Base-by-base conservation (phyloP, 2,329 filamentous ascomycete species). In the Stachybotrys chartarum region DNA sequence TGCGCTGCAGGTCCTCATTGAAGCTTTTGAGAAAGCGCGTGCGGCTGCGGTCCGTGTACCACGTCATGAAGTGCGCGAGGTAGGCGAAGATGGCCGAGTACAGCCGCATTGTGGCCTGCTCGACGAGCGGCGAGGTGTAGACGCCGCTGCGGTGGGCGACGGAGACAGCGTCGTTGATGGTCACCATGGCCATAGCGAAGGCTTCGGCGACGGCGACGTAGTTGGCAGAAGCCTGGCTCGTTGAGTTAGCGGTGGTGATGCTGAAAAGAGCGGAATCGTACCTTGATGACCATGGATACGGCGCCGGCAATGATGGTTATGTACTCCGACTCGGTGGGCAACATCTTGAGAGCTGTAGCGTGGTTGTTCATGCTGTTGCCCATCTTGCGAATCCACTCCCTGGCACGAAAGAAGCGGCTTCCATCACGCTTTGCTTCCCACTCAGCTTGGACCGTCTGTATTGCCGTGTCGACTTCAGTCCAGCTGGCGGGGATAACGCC, bases 271-370 rank as follows among this genome's bases (percentile, higher is more conserved):
- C 30, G 10, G 10, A 1, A 35, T 17, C 17, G 12, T 30, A 58
- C 56, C 56, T 58, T 61, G 50, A 61, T 53, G 17, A 58, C 55
- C 58, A 60, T 58, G 31, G 50, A 24, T 11, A 61, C 56, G 7
- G 58, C 55, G 7, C 58, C 59, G 3, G 55, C 53, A 51, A 61
- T 50, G 1, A 61, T 17, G 2, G 58, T 58, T 11, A 54, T 48
- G 52, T 58, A 61, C 52, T 57, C 54, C 32, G 50, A 59, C 30
- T 59, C 58, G 5, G 56, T 53, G 1, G 58, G 59, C 12, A 61
- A 52, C 56, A 59, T 56, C 48, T 59, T 57, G 8, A 61, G 55
- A n/a, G 54, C 55, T 6, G 55, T 51, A 0, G 59, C 54, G 35
- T 61, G 59, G n/a, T 59, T 61, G 31, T 57, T 57, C 51, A 61